These are phyloP conservation scores for Talaromyces piceae DNA, from an alignment of 2,329 filamentous ascomycete genomes.

Conservation along the genomic window DNA sequence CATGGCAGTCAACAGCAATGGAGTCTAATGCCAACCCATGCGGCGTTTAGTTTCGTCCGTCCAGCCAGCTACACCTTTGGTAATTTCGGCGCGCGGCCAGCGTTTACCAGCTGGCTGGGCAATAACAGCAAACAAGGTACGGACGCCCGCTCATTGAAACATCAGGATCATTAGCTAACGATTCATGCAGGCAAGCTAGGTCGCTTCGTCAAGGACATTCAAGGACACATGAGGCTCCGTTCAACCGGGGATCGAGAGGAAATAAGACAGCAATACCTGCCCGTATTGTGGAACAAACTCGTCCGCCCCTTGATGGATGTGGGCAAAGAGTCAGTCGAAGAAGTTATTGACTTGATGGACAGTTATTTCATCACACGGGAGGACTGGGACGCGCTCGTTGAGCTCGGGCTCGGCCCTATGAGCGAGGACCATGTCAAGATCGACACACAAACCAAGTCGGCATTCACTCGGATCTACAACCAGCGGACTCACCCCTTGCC, in stretches of 20 bases:
- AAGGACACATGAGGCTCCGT: constrained; percentile 90
- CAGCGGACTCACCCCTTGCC: constrained; percentile 77
- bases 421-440: constrained; percentile 67
- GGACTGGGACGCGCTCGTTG: constrained; percentile 86
- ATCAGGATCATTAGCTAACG: constrained; percentile 12
- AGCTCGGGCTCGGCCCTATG: constrained; percentile 83
- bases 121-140: constrained; percentile 84
- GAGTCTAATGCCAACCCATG: constrained; percentile 95
- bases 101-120: constrained; percentile 87
- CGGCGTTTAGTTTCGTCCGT: constrained; percentile 87
- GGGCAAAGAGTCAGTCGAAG: constrained; percentile 72
- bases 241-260: constrained; percentile 89
- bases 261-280: constrained; percentile 88
- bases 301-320: constrained; percentile 66
- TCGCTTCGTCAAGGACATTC: constrained; percentile 83
- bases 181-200: constrained; percentile 50
- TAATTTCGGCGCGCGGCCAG: constrained; percentile 60
- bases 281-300: constrained; percentile 74
- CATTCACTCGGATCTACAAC: constrained; percentile 91
- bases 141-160: too few relatives aligned
- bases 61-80: constrained; percentile 84
- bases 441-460: constrained; percentile 75
- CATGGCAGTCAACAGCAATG: constrained; percentile 97
- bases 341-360: constrained; percentile 93
- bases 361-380: constrained; percentile 92